phyloP scores from a whole-genome alignment of 768 basidiomycete species.

The Gloeostereum incarnatum region DNA sequence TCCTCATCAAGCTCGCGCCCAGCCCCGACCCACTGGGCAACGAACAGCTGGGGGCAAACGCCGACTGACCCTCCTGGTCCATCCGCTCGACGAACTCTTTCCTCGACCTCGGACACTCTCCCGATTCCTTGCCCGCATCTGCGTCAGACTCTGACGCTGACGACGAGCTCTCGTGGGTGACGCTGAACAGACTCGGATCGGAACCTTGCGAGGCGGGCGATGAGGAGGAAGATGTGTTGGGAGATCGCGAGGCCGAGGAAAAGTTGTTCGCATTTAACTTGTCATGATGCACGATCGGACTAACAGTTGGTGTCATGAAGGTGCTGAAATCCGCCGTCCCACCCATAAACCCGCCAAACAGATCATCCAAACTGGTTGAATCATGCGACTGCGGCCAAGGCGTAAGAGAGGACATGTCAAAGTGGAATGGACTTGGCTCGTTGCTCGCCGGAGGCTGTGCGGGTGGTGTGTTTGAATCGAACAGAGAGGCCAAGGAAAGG shows the following conservation, averaged over 20 bases:
- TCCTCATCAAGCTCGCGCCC: conserved; percentile 22
- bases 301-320: conserved; percentile 30
- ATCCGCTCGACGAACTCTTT: conserved; percentile 44
- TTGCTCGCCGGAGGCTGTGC: conserved; percentile 7
- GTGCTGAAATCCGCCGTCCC: conserved; percentile 20
- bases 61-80: conserved; percentile 44
- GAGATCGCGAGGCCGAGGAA: conserved; percentile 14
- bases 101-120: conserved; percentile 47
- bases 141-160: conserved; percentile 19
- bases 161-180: conserved; percentile 11
- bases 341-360: conserved; percentile 29
- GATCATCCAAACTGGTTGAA: conserved; percentile 32
- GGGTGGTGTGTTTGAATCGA: conserved; percentile 30
- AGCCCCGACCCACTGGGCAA: conserved; percentile 13
- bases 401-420: conserved; percentile 36
- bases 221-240: conserved; percentile 19
- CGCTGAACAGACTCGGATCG: conserved; percentile 10
- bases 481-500: conserved; percentile 67
- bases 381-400: conserved; percentile 35
- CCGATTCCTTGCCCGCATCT: conserved; percentile 18
- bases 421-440: conserved; percentile 28
- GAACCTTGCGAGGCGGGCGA: conserved; percentile 29
- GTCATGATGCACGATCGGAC: conserved; percentile 49
- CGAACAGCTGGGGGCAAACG: conserved; percentile 32
- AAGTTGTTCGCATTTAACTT: conserved; percentile 14